Percentiles rank a stretch among this genome's conserved stretches.
These are phyloP conservation scores for Talaromyces sp. DNA, from an alignment of 2,329 filamentous ascomycete genomes.

Conservation along the genomic window DNA sequence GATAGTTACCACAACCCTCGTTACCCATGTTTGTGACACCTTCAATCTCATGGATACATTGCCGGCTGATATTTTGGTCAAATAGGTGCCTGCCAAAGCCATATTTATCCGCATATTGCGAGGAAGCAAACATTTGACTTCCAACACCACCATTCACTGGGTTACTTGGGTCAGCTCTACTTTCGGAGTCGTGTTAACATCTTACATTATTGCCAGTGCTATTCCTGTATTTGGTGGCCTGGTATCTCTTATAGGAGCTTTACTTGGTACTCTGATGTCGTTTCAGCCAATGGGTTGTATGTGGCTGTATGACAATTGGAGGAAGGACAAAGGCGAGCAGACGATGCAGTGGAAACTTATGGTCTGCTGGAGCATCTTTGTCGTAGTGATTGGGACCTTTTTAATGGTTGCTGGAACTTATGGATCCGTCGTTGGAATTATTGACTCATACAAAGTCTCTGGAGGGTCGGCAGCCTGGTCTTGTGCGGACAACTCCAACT, in stretches of 20 bases:
- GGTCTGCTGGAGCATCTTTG: constrained; percentile 17
- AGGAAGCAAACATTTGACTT: constrained; percentile 14
- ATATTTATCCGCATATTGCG: constrained; percentile 16
- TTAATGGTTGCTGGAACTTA: constrained; percentile 43
- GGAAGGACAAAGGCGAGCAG: constrained; percentile 13
- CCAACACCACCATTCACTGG: constrained; percentile 17
- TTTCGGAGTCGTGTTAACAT: constrained; percentile 10
- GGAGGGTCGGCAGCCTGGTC: constrained; percentile 37
- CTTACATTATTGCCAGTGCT: constrained; percentile 18
- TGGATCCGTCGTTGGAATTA: constrained; percentile 37
- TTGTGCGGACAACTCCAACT: constrained; percentile 40
- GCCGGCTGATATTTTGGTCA: background rate
- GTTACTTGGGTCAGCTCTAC: constrained; percentile 16
- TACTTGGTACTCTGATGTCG: constrained; percentile 17
- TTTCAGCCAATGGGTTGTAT: constrained; percentile 33
- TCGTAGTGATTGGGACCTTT: constrained; percentile 36
- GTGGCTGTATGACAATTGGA: constrained; percentile 43
- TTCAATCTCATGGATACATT: background rate
- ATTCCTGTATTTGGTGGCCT: constrained; percentile 19
- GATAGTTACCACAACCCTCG: constrained; percentile 20
- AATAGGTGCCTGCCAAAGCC: constrained; percentile 15
- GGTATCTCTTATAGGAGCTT: constrained; percentile 17
- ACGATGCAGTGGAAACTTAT: background rate
- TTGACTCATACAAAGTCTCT: constrained; percentile 29
- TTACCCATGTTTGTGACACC: constrained; percentile 18